phyloP scores from a whole-genome alignment of 2,329 filamentous ascomycete species.

The Verticillium zaregamsianum region DNA sequence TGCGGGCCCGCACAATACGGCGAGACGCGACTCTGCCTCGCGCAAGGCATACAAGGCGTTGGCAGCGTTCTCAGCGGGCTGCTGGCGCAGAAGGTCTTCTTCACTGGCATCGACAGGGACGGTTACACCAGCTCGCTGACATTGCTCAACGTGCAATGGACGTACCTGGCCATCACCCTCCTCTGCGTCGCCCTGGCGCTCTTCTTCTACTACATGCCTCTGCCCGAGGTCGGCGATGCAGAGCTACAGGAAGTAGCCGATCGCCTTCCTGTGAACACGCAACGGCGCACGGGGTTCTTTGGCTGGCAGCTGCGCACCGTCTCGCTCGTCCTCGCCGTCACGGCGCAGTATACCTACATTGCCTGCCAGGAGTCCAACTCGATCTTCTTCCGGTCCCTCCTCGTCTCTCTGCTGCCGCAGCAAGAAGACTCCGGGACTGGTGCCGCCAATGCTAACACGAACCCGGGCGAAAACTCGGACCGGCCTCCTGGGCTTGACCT shows the following conservation, averaged over 20 bases:
- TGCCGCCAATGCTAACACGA: constrained; percentile 29
- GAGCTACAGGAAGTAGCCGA: constrained; percentile 47
- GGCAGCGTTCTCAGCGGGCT: constrained; percentile 69
- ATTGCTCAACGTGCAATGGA: constrained; percentile 76
- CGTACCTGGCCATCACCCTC: constrained; percentile 75
- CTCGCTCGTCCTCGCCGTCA: constrained; percentile 64
- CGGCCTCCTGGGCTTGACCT: constrained; percentile 43
- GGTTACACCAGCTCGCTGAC: constrained; percentile 32
- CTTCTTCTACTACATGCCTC: constrained; percentile 65
- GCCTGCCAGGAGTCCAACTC: constrained; percentile 66
- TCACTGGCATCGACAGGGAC: constrained; percentile 48
- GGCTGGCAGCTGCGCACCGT: constrained; percentile 51
- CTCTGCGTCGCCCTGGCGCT: constrained; percentile 68
- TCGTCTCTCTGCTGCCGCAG: constrained; percentile 35
- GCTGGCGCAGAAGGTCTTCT: constrained; percentile 71
- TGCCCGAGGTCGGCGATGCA: constrained; percentile 55
- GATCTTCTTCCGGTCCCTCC: constrained; percentile 53
- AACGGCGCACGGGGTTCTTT: constrained; percentile 38
- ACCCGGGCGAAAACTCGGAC: constrained; percentile 34
- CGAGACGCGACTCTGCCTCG: constrained; percentile 70
- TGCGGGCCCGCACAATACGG: constrained; percentile 71
- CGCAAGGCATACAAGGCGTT: constrained; percentile 73
- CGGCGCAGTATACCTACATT: constrained; percentile 76
- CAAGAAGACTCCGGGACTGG: constrained; percentile 16
- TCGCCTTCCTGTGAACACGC: constrained; percentile 44